These are phyloP conservation scores for Hymenoscyphus salicellus DNA, from an alignment of 2,329 filamentous ascomycete species.

Conservation along the genomic window DNA sequence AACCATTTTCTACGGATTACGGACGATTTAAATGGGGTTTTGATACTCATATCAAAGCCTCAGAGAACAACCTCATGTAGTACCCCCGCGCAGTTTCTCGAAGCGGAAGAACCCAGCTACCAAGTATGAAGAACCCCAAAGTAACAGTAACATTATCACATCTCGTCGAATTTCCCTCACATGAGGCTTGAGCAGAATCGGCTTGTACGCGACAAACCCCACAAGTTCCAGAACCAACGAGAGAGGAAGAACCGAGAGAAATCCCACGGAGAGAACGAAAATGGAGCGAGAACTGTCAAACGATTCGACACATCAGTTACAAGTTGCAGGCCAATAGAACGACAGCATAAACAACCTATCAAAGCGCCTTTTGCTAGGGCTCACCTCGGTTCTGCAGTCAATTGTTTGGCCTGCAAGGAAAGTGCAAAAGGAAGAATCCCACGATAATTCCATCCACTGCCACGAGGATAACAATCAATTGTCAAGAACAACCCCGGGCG, in stretches of 20 bases:
- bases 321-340: not conserved
- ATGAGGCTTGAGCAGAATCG: not conserved
- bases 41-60: not conserved
- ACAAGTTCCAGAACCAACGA: not conserved
- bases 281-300: not conserved
- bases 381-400: not conserved
- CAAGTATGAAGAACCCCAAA: too few species aligned
- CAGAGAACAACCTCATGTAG: not conserved
- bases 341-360: not conserved
- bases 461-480: not conserved
- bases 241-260: not conserved
- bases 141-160: not conserved
- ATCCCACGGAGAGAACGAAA: not conserved
- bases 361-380: not conserved
- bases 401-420: not conserved
- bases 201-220: not conserved
- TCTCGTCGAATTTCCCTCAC: not conserved
- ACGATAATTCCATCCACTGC: not conserved
- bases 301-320: not conserved
- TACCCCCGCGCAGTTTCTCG: not conserved
- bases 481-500: not conserved
- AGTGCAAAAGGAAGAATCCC: not conserved
- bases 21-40: not conserved
- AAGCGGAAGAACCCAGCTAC: not conserved
- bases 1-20: not conserved